Evolutionary conservation across 352 stramenopile genomes (phyloP), one percentile per base, ranked within the genome.

Genomic region (Phytophthora ohioensis): DNA sequence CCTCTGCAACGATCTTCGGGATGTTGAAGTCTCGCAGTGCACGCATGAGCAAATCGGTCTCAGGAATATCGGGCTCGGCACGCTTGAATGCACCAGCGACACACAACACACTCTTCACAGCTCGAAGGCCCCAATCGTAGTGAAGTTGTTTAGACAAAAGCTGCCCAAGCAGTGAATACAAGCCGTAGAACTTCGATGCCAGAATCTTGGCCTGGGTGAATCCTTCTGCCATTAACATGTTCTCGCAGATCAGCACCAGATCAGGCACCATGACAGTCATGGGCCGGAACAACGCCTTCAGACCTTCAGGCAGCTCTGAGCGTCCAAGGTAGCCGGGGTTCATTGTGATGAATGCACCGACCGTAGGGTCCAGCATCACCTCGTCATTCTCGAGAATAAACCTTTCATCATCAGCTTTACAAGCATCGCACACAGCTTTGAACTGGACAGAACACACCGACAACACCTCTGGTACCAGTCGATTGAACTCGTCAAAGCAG

Each of bases 221-320:
- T 7, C 96, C 96, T 82, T 98, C 93, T 4, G 94, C 94, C 93
- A 99, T 98, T 39, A 99, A 80, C 93, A 99, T 98, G 76, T 98
- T 99, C 75, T 99, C 96, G 73, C 94, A 98, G 68, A 99, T 99
- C 17, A 99, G 75, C 57, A 98, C 93, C 1, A 98, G 76, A 75
- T 99, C 95, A 10, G 96, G 96, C 35, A 98, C 95, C 94, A 98
- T 98, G 46, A 99, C 93, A 12, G 96, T 98, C 89, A 99, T 98
- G 12, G 96, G 95, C 4, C 96, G 88, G 78, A 99, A 99, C 3
- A 99, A 74, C 6, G 94, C 94, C 71, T 98, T 98, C 7, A 99
- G 78, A 34, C 94, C 95, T 85, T 98, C 96, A 5, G 96, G 96
- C 5, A 99, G 82, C 68, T 98, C 96, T 0, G 90, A 98, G 13